A percentile compares a stretch with the other conserved stretches of the same genome.
phyloP scores from a whole-genome alignment of 495 filamentous ascomycete genomes.

The Neurospora sp. region DNA sequence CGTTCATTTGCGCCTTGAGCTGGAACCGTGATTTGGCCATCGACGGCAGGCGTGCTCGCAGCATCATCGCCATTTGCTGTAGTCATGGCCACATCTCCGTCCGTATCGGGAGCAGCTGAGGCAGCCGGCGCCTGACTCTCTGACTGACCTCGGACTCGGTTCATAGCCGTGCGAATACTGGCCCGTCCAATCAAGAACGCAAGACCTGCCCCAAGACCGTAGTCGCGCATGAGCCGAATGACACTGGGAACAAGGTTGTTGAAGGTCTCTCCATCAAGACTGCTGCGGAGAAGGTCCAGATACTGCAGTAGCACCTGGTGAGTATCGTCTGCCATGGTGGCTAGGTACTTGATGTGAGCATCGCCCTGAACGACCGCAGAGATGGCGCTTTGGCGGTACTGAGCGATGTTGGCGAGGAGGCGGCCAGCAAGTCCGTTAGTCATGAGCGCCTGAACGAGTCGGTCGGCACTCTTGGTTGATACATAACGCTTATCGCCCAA shows the following conservation, averaged over 20 bases:
- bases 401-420: conserved; percentile 79
- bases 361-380: conserved; percentile 55
- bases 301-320: conserved; percentile 78
- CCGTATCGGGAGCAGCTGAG: conserved; percentile 22
- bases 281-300: conserved; percentile 75
- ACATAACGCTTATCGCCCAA: conserved; percentile 69
- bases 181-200: conserved; percentile 81
- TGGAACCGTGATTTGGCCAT: conserved; percentile 2
- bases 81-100: conserved; percentile 32
- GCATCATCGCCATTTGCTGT: conserved; percentile 16
- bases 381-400: conserved; percentile 72
- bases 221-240: conserved; percentile 61
- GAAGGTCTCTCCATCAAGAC: conserved; percentile 67
- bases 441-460: conserved; percentile 69
- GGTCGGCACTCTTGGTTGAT: conserved; percentile 50
- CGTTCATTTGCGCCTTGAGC: conserved; percentile 19
- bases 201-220: conserved; percentile 67
- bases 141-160: conserved; percentile 6
- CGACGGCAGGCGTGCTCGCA: conserved; percentile 3
- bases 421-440: conserved; percentile 63
- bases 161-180: conserved; percentile 45
- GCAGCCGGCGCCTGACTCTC: conserved; percentile 19
- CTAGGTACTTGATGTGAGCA: conserved; percentile 70
- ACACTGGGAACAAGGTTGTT: conserved; percentile 72
- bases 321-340: conserved; percentile 81